Base-by-base conservation (phyloP, 208 protist species). In the Trichomonas gallinae region DNA sequence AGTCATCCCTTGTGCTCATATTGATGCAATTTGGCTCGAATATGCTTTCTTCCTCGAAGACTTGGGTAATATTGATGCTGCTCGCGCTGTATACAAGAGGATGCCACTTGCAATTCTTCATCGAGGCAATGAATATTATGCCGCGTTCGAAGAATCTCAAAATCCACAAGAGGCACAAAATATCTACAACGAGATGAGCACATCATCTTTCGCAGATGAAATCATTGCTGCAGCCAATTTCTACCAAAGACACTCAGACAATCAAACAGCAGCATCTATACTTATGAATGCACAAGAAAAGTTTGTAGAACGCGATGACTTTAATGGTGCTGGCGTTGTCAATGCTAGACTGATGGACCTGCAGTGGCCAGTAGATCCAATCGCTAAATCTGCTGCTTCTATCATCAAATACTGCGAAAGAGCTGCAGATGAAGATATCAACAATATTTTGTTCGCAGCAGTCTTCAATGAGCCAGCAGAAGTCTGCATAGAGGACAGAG, bases 1-100 rank as follows among this genome's bases (percentile, higher is more conserved):
- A 38, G 13, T 93, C 17, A 93, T 93, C 46, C 87, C 87, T 38
- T 93, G 87, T 93, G 44, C 40, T 51, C 45, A 42, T 51, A 51
- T 93, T 93, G 87, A 93, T 51, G 42, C 87, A 34, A 93, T 93
- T 38, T 93, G 87, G 87, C 40, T 93, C 9, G 26, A 93, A 42
- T 93, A 93, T 93, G 87, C 87, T 21, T 40, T 31, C 26, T 93
- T 51, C 44, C 40, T 93, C 45, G 87, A 93, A 51, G 40, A 48
- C 38, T 36, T 85, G 10, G 81, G 34, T 42, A 38, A 17, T 8
- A 38, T 93, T 15, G 83, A 89, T n/a, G 83, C 45, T n/a, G 40
- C 87, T 38, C 40, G 87, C 17, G 44, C 6, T 38, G 15, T 93
- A 1, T 93, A 93, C 45, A 38, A 51, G 21, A 48, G 87, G 51